Evolutionary conservation across 225 moss, liverwort and hornwort species (phyloP), one percentile per base, ranked within the genome.

Genomic region (Sphagnum contortum): DNA sequence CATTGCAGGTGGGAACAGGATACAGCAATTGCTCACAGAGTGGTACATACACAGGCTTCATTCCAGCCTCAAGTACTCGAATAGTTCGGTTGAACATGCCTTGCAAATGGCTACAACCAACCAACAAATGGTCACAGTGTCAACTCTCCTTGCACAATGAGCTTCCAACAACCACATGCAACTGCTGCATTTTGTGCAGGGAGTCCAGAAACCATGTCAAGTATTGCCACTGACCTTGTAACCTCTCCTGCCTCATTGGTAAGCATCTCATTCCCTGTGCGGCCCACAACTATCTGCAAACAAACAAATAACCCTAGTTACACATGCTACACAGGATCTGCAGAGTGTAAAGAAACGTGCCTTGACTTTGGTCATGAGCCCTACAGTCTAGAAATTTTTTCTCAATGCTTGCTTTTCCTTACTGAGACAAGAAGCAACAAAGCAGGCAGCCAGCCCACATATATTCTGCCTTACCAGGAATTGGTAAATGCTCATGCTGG

Each of bases 401-500:
- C 29, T 29, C 29, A 29, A 29, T 29, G 29, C 29, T 29, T 29
- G 29, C 29, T 29, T 29, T 29, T 29, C 29, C 29, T 29, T 29
- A 29, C 29, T 29, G 29, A 29, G 29, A 29, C 29, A 29, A 29
- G 29, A 29, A 29, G 29, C 1, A 29, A 29, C 29, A 1, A 29
- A 29, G 29, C 29, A 29, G 29, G 29, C 29, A 29, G 29, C 29
- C 29, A 29, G 29, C 29, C 29, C 29, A 29, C 52, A 52, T 9
- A 52, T 52, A 9, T 5, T 6, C 52, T 3, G 3, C 12, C 70
- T 58, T 58, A 92, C 92, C 83, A 92, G 76, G 77, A 96, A 96
- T 75, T 92, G 92, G 73, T 96, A 96, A 48, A 96, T 96, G 73
- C 92, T 92, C 96, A 96, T 96, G 70, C 96, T 96, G 63, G 96